These are phyloP conservation scores for Podospora appendiculata DNA, from an alignment of 495 filamentous ascomycete species.

Conservation along the genomic window DNA sequence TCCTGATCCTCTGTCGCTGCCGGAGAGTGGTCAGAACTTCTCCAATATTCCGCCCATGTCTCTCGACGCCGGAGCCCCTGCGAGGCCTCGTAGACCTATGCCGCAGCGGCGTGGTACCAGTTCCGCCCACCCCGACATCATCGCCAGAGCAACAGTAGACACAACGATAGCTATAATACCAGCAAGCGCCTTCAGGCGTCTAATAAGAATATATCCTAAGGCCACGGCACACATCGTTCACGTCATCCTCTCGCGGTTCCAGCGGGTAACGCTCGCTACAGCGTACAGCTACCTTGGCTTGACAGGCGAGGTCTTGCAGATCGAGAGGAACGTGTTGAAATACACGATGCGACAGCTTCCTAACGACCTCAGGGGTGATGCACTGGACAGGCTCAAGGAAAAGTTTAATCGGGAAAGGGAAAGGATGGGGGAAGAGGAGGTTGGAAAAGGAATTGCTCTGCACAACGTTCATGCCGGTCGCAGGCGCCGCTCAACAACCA, in stretches of 20 bases:
- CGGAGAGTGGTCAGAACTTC: slow-evolving; percentile 16
- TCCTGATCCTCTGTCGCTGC: slow-evolving; percentile 12
- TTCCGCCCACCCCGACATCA: slow-evolving; percentile 93
- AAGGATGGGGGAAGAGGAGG: slow-evolving; percentile 73
- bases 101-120: slow-evolving; percentile 45
- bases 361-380: slow-evolving; percentile 79
- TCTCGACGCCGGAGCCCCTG: slow-evolving; percentile 43
- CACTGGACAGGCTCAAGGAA: slow-evolving; percentile 80
- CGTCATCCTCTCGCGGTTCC: slow-evolving; percentile 88
- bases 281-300: slow-evolving; percentile 90
- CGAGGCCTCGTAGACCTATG: slow-evolving; percentile 21
- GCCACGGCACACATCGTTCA: slow-evolving; percentile 96
- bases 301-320: slow-evolving; percentile 81
- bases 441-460: slow-evolving; percentile 87
- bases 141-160: slow-evolving; percentile 91
- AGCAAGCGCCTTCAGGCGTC: slow-evolving; percentile 84
- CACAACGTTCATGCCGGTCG: slow-evolving; percentile 66
- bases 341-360: slow-evolving; percentile 89
- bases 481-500: slow-evolving; percentile 63
- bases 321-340: slow-evolving; percentile 83
- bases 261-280: slow-evolving; percentile 88
- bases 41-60: slow-evolving; percentile 64
- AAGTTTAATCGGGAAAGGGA: slow-evolving; percentile 86
- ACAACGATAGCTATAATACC: slow-evolving; percentile 98
- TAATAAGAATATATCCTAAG: slow-evolving; percentile 93